Evolutionary conservation across 768 basidiomycete genomes (phyloP).

Genomic region (Myochromella boudieri): DNA sequence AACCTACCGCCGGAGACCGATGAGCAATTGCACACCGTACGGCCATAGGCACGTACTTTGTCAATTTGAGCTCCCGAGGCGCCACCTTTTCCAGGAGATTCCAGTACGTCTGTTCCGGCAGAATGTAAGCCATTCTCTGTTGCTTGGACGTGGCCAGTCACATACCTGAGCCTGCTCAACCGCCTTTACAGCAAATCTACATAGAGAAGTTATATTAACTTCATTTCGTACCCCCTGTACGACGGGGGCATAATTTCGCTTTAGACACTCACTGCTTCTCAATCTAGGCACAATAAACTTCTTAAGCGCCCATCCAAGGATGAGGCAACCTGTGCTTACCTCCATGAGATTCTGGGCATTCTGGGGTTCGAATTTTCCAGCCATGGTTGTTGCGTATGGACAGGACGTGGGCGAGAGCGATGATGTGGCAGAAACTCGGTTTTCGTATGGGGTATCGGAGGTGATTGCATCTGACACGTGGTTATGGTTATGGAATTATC

Average conservation of each 20-base stretch:
- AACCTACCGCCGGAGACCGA: conserved; percentile 39
- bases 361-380: conserved; percentile 74
- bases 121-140: conserved; percentile 1
- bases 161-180: conserved; percentile 94
- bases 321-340: conserved; percentile 41
- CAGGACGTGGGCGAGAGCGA: conserved; percentile 5
- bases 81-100: conserved; percentile 82
- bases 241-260: background rate
- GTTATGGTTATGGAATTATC: background rate
- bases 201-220: background rate
- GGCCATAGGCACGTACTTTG: conserved; percentile 62
- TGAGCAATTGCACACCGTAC: background rate
- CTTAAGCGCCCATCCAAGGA: conserved; percentile 10
- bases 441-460: background rate
- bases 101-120: conserved; percentile 78
- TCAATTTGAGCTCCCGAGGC: conserved; percentile 76
- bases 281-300: conserved; percentile 51
- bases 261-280: conserved; percentile 85
- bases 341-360: conserved; percentile 91
- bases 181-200: conserved; percentile 87
- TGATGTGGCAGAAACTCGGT: conserved; percentile 17
- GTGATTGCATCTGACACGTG: background rate
- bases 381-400: conserved; percentile 13
- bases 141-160: conserved; percentile 4
- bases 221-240: background rate